Percentiles rank a stretch among this genome's conserved stretches.
These are phyloP conservation scores for Zygotorulaspora florentina DNA, from an alignment of 805 yeast genomes.

Conservation along the genomic window DNA sequence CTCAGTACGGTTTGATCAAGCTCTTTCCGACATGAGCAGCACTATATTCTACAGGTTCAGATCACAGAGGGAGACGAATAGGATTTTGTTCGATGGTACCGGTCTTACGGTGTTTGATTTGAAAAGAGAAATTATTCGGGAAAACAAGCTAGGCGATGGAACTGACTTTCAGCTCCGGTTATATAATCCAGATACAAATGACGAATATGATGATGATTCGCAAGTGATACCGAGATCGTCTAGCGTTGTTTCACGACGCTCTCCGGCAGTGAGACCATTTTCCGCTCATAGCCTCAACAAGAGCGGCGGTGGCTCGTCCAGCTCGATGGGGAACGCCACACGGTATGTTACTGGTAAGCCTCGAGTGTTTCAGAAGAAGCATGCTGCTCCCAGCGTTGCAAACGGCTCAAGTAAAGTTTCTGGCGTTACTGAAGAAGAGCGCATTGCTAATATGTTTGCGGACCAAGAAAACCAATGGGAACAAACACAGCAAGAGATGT, in stretches of 20 bases:
- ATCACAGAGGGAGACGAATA: conserved; percentile 74
- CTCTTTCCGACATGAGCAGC: conserved; percentile 59
- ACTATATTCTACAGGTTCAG: conserved; percentile 81
- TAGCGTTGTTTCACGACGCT: conserved; percentile 72
- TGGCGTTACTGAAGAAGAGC: conserved; percentile 72
- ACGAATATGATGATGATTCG: conserved; percentile 82
- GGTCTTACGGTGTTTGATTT: conserved; percentile 93
- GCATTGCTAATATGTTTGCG: conserved; percentile 85
- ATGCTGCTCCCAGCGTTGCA: conserved; percentile 11
- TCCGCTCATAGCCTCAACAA: conserved; percentile 29
- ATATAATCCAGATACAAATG: conserved; percentile 65
- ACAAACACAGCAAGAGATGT: conserved; percentile 86
- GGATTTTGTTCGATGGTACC: conserved; percentile 90
- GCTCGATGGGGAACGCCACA: conserved; percentile 50
- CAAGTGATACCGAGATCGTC: conserved; percentile 88
- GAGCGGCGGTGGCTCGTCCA: conserved; percentile 30
- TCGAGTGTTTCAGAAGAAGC: conserved; percentile 38
- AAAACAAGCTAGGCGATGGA: conserved; percentile 78
- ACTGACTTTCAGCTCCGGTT: conserved; percentile 75
- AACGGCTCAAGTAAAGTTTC: conserved; percentile 35
- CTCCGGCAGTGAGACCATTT: conserved; percentile 53
- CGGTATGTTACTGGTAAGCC: conserved; percentile 75
- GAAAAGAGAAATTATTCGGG: conserved; percentile 81
- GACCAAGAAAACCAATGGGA: conserved; percentile 95
- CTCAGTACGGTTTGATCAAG: no score